Evolutionary conservation across 805 yeast genomes (phyloP).

Genomic region (Spathaspora gorwiae): DNA sequence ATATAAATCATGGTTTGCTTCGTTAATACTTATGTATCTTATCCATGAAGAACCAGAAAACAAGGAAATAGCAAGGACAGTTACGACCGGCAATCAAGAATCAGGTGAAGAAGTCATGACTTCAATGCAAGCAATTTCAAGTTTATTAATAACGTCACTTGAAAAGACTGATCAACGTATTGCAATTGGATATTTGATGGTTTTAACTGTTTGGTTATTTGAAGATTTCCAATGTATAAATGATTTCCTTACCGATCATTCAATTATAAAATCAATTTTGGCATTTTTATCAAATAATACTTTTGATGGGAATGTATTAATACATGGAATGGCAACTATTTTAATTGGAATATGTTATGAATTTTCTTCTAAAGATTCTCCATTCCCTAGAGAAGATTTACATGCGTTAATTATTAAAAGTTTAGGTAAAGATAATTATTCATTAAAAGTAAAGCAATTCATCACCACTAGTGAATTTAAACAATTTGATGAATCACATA

Average conservation of each 20-base stretch:
- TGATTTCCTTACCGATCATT: conserved; percentile 65
- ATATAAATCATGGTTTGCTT: conserved; percentile 80
- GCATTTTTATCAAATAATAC: conserved; percentile 52
- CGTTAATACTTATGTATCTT: conserved; percentile 57
- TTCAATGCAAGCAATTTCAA: conserved; percentile 72
- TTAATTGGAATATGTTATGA: conserved; percentile 78
- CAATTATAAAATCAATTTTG: conserved; percentile 63
- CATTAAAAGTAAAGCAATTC: conserved; percentile 68
- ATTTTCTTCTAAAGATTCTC: conserved; percentile 60
- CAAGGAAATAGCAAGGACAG: conserved; percentile 42
- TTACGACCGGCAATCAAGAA: conserved; percentile 54
- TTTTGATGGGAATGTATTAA: conserved; percentile 33
- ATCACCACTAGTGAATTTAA: conserved; percentile 54
- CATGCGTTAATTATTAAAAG: conserved; percentile 60
- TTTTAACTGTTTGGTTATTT: conserved; percentile 70
- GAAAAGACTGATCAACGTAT: conserved; percentile 53
- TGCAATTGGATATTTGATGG: conserved; percentile 70
- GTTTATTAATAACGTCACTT: conserved; percentile 63
- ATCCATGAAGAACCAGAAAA: conserved; percentile 50
- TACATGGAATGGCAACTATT: conserved; percentile 69
- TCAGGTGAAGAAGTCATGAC: conserved; percentile 67
- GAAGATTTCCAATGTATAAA: conserved; percentile 73
- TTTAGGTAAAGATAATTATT: conserved; percentile 78
- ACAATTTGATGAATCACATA: conserved; percentile 40
- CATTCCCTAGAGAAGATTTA: conserved; percentile 55